These are phyloP conservation scores for Coniochaeta sp. DNA, from an alignment of 2,329 filamentous ascomycete genomes.

Conservation along the genomic window DNA sequence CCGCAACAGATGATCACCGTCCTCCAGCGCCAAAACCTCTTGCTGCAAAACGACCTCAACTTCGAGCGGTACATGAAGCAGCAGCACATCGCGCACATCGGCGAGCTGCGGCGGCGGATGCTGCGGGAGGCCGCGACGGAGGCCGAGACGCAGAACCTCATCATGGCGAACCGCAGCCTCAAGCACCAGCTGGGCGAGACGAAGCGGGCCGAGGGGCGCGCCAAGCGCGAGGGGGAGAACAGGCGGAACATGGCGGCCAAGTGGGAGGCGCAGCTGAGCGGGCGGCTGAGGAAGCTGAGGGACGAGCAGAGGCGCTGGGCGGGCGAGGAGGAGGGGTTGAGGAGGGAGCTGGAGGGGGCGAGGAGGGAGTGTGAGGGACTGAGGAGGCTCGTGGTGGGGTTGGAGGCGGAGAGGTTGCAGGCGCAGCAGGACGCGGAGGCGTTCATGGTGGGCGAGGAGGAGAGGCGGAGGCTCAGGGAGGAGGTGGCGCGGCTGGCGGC, in stretches of 20 bases:
- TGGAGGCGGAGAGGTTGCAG: conserved; percentile 60
- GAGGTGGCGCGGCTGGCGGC: conserved; percentile 55
- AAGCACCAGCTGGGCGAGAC: conserved; percentile 68
- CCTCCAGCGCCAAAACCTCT: conserved; percentile 65
- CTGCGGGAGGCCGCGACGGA: conserved; percentile 72
- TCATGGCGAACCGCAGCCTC: conserved; percentile 67
- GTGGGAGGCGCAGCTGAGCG: conserved; percentile 65
- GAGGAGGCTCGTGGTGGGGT: conserved; percentile 56
- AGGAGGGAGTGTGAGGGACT: conserved; percentile 58
- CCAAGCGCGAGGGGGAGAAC: conserved; percentile 65
- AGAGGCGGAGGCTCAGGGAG: conserved; percentile 50
- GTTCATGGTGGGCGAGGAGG: conserved; percentile 52
- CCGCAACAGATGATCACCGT: conserved; percentile 37
- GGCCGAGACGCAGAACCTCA: conserved; percentile 73
- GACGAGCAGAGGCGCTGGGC: conserved; percentile 64
- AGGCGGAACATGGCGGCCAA: conserved; percentile 68
- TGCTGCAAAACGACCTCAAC: conserved; percentile 72
- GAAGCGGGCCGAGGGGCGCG: conserved; percentile 61
- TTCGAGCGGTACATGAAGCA: conserved; percentile 81
- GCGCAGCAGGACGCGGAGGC: conserved; percentile 57
- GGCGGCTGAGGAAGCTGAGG: conserved; percentile 57
- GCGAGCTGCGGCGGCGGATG: conserved; percentile 66
- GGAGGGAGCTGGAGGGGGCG: conserved; percentile 49
- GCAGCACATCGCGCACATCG: conserved; percentile 76
- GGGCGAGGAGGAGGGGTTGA: conserved; percentile 47